phyloP scores from a whole-genome alignment of 306 rosid genomes.

The Prunus dulcis region DNA sequence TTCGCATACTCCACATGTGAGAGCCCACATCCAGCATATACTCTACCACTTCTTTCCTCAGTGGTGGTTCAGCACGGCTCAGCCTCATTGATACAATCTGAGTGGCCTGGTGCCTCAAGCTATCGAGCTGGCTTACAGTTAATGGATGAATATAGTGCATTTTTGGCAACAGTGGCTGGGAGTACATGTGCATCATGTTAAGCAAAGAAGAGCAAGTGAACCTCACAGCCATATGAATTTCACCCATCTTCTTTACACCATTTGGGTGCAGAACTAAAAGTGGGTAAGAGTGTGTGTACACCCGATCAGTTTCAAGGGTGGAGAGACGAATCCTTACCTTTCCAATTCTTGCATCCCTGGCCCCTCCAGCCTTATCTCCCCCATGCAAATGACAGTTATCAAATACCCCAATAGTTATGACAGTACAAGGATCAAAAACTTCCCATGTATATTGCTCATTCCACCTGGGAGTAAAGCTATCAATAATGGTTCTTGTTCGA shows the following conservation, averaged over 20 bases:
- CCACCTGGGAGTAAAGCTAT: constrained; percentile 87
- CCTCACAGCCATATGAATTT: constrained; percentile 96
- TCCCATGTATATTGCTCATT: constrained; percentile 99
- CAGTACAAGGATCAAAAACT: constrained; percentile 95
- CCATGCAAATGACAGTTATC: constrained; percentile 93
- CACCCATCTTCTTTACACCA: constrained; percentile 99
- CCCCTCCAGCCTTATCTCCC: constrained; percentile 70
- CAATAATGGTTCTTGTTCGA: constrained; percentile 94
- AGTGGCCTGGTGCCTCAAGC: constrained; percentile 93
- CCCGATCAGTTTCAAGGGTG: constrained; percentile 89
- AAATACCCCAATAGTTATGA: constrained; percentile 87
- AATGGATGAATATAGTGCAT: constrained; percentile 93
- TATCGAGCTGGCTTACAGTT: constrained; percentile 92
- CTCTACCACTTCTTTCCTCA: constrained; percentile 91
- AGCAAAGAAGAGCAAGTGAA: constrained; percentile 88
- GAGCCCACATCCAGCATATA: constrained; percentile 94
- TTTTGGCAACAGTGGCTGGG: constrained; percentile 86
- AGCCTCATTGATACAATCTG: constrained; percentile 80
- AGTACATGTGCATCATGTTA: constrained; percentile 98
- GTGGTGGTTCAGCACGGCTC: constrained; percentile 87
- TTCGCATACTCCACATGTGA: constrained; percentile 98
- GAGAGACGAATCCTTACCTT: constrained; percentile 96
- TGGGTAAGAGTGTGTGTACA: constrained; percentile 89
- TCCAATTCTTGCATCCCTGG: constrained; percentile 75
- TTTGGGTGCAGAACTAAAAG: constrained; percentile 75